These are phyloP conservation scores for Zalaria sp. DNA, from an alignment of 2,329 filamentous ascomycete species.

Conservation along the genomic window DNA sequence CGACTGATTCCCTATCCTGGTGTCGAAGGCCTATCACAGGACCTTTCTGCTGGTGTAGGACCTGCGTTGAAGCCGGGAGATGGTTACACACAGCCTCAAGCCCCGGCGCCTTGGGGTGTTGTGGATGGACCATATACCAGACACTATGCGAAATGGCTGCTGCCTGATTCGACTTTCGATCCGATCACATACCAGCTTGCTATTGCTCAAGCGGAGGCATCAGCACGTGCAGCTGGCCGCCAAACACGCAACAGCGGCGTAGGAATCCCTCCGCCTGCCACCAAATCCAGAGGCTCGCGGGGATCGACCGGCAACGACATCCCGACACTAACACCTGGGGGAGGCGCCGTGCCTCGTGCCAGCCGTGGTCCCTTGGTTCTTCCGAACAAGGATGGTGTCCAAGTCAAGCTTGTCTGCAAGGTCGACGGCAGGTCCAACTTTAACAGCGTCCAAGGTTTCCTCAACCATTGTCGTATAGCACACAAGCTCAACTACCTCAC, in stretches of 20 bases:
- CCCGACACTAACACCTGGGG: constrained; percentile 31
- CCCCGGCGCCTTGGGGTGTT: constrained; percentile 81
- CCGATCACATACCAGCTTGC: constrained; percentile 13
- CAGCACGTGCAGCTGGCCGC: constrained; percentile 46
- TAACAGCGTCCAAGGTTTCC: constrained; percentile 94
- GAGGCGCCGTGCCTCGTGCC: constrained; percentile 48
- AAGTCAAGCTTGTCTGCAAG: constrained; percentile 77
- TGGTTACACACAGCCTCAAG: constrained; percentile 54
- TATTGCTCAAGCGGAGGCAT: constrained; percentile 8
- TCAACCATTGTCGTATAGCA: constrained; percentile 95
- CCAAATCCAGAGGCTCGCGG: constrained; percentile 43
- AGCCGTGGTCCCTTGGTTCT: constrained; percentile 59
- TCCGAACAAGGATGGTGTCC: constrained; percentile 53
- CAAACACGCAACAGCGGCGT: constrained; percentile 63
- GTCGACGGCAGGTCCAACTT: constrained; percentile 86
- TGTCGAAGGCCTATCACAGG: constrained; percentile 48
- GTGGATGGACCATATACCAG: constrained; percentile 84
- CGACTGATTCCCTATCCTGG: constrained; percentile 82
- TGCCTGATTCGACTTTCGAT: constrained; percentile 79
- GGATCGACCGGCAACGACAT: constrained; percentile 49
- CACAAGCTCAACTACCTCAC: constrained; percentile 90
- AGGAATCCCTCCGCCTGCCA: constrained; percentile 31
- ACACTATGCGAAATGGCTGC: constrained; percentile 91
- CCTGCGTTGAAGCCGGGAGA: constrained; percentile 48
- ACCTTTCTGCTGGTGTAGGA: constrained; percentile 62